phyloP scores from a whole-genome alignment of 2,329 filamentous ascomycete species.

The Lasiodiplodia sp. region DNA sequence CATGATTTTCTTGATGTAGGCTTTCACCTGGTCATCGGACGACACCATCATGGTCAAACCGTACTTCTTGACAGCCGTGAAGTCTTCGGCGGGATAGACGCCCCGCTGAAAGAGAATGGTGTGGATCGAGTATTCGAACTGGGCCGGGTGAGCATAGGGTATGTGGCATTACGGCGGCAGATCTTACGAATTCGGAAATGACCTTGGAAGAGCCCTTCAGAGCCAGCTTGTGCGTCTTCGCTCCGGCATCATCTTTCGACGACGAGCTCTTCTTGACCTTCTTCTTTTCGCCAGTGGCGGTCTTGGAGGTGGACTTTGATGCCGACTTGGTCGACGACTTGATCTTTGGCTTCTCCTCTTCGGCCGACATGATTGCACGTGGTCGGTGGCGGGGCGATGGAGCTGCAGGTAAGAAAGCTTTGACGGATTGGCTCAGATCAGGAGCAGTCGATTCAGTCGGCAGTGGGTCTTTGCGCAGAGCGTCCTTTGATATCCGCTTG shows the following conservation, averaged over 20 bases:
- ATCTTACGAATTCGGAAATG: constrained; percentile 90
- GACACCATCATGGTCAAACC: constrained; percentile 97
- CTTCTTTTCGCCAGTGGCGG: constrained; percentile 23
- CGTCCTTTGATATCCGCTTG: constrained; percentile 9
- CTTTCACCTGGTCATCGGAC: constrained; percentile 96
- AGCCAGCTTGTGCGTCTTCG: constrained; percentile 93
- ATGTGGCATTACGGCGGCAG: not conserved
- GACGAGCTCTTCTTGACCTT: constrained; percentile 31
- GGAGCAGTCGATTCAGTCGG: constrained; percentile 2
- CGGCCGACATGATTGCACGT: constrained; percentile 14
- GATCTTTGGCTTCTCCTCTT: constrained; percentile 23
- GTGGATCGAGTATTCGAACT: constrained; percentile 98
- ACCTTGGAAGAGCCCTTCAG: constrained; percentile 85
- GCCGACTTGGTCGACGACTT: constrained; percentile 31
- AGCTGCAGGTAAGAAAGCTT: constrained; percentile 15
- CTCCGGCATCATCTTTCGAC: constrained; percentile 67
- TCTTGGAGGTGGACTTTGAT: constrained; percentile 31
- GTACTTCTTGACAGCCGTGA: constrained; percentile 98
- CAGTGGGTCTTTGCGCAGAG: constrained; percentile 18
- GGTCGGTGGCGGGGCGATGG: not conserved
- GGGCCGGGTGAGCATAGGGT: constrained; percentile 33
- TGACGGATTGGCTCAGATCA: constrained; percentile 27
- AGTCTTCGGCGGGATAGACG: constrained; percentile 92
- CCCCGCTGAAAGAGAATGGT: constrained; percentile 93
- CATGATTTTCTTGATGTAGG: constrained; percentile 99